Percentiles rank a stretch among this genome's conserved stretches.
Evolutionary conservation across 202 grass and related monocot genomes (phyloP).

Genomic region (Elaeis oleifera): DNA sequence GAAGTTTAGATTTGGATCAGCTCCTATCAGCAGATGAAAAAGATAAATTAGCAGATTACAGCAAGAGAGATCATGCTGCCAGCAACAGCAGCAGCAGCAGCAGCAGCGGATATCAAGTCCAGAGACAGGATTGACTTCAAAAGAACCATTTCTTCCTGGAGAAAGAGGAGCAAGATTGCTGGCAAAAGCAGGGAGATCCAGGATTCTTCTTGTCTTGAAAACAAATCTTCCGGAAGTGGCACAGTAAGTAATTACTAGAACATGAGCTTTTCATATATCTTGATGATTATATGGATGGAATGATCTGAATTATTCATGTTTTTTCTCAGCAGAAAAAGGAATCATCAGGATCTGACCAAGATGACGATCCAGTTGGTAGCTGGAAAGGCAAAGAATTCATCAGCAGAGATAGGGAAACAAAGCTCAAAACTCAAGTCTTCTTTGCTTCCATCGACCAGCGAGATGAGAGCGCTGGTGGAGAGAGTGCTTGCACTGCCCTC

Average conservation of each 20-base stretch:
- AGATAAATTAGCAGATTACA: conserved; percentile 32
- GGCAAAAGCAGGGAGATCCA: conserved; percentile 26
- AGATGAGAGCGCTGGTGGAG: conserved; percentile 70
- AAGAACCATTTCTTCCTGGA: conserved; percentile 47
- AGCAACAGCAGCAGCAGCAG: conserved; percentile 30
- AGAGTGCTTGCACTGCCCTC: conserved; percentile 94
- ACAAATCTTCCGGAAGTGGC: not conserved
- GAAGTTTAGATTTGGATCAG: conserved; percentile 36
- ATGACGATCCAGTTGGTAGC: conserved; percentile 31
- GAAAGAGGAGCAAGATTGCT: conserved; percentile 36
- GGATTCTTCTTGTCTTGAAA: conserved; percentile 25
- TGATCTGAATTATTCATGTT: not conserved
- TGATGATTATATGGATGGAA: not conserved
- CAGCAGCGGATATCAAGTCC: conserved; percentile 51
- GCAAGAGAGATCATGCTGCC: conserved; percentile 29
- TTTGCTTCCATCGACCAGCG: conserved; percentile 97
- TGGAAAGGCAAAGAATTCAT: conserved; percentile 72
- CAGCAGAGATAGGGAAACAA: conserved; percentile 72
- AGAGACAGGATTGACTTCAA: conserved; percentile 39
- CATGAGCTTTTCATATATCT: not conserved
- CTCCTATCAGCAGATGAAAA: conserved; percentile 45
- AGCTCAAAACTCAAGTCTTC: conserved; percentile 61
- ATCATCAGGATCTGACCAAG: conserved; percentile 20
- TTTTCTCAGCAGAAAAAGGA: conserved; percentile 1
- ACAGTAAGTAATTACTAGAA: conserved; percentile 21